phyloP scores from a whole-genome alignment of 2,329 filamentous ascomycete genomes.

The Neofusicoccum parvum region DNA sequence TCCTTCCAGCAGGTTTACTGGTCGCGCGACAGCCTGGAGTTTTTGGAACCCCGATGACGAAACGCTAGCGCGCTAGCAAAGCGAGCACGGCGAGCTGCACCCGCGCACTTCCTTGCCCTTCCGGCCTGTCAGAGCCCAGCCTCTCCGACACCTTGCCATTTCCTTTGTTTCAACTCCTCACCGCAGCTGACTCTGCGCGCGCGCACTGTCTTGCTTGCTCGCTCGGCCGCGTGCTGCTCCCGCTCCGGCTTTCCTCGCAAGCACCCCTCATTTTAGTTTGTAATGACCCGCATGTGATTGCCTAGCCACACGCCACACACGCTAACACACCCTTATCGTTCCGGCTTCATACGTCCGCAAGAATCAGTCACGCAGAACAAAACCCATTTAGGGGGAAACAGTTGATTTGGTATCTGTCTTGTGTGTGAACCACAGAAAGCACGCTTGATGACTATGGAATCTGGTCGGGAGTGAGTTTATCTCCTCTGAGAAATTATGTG shows the following conservation, averaged over 20 bases:
- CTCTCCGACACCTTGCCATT: neutral
- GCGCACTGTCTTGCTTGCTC: neutral
- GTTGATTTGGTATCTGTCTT: neutral
- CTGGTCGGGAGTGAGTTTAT: neutral
- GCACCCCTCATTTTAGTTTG: conserved; percentile 1
- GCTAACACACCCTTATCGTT: neutral
- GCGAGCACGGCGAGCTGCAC: neutral
- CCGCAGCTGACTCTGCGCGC: conserved; percentile 7
- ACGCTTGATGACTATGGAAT: neutral
- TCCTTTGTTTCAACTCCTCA: conserved; percentile 15
- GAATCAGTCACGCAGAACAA: neutral
- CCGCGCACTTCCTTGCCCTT: neutral
- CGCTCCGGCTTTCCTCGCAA: neutral
- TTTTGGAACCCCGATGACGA: conserved; percentile 17
- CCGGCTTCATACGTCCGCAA: neutral
- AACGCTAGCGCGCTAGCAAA: conserved; percentile 17
- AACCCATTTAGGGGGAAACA: neutral
- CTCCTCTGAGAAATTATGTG: neutral
- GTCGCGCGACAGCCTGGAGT: conserved; percentile 21
- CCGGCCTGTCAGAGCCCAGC: neutral
- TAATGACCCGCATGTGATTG: conserved; percentile 18
- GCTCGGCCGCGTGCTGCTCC: conserved; percentile 7
- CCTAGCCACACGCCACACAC: conserved; percentile 11
- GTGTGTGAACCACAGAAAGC: neutral
- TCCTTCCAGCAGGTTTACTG: conserved; percentile 10